Evolutionary conservation across 1,139 yeast genomes (phyloP), one percentile per base, ranked within the genome.

Genomic region (Kazachstania sp.): DNA sequence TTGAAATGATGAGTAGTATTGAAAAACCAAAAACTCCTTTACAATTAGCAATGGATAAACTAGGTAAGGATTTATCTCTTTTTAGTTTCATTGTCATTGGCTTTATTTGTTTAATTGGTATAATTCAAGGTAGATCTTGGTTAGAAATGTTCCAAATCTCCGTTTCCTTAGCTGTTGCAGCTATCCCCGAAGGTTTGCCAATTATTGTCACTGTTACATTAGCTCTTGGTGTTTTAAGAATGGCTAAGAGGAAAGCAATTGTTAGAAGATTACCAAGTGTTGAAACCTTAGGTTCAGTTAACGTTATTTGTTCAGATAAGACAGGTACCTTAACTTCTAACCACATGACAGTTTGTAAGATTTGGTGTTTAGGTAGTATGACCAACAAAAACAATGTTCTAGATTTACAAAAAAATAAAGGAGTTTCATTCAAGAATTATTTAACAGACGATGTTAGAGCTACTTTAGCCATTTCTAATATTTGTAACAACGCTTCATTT

Each of bases 181-280:
- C 97, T 3, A 90, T 92, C 56, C 98, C 98, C 3, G 98, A 92
- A 68, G 98, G 98, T 49, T 75, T 92, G 54, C 97, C 98, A 0
- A 92, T 92, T 59, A 90, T 92, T 64, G 97, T 92, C 40, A 90
- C 97, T 4, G 97, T 92, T 6, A 92, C 97, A 0, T 72, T 92
- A 56, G 98, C 98, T 0, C 73, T 92, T 39, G 98, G 98, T 42
- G 97, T 92, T 37, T 74, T 90, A 57, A 77, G 97, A 69, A 92
- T 92, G 97, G 97, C 97, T 3, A 80, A 79, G 47, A 82, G 88
- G 56, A 85, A 83, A 61, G 97, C 97, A 2, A 92, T 92, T 61
- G 95, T 92, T 46, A 83, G 90, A 59, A 78, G 97, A 57, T 72
- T 92, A 52, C 97, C 97, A 15, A 82, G 94, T 59, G 98, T 92